Percentiles rank a stretch among this genome's conserved stretches.
These are phyloP conservation scores for Lipomyces lipofer DNA, from an alignment of 805 yeast genomes.

Conservation along the genomic window DNA sequence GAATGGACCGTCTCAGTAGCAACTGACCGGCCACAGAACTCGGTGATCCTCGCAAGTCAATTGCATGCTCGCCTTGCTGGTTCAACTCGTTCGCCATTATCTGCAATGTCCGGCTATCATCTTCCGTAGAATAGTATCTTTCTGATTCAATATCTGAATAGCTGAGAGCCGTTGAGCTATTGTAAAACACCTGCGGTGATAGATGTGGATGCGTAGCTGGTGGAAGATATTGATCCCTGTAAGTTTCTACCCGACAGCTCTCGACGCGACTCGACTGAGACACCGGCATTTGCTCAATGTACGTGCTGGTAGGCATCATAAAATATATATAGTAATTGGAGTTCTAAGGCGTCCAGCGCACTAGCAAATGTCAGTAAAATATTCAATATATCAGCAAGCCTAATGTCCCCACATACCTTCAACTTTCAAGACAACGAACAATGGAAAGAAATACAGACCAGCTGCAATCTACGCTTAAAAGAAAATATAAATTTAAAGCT, in stretches of 20 bases:
- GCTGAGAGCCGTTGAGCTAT: slow-evolving; percentile 21
- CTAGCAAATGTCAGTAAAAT: background rate
- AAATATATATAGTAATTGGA: background rate
- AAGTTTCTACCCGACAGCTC: background rate
- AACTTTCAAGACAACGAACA: slow-evolving; percentile 7
- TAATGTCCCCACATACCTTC: background rate
- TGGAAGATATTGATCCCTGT: background rate
- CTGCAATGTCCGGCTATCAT: background rate
- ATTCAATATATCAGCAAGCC: background rate
- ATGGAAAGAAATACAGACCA: slow-evolving; percentile 23
- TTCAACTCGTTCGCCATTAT: slow-evolving; percentile 14
- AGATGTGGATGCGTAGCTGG: background rate
- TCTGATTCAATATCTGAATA: slow-evolving; percentile 22
- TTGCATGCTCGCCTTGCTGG: background rate
- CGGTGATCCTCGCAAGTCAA: too few species aligned
- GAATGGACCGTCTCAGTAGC: too few species aligned
- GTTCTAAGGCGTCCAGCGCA: slow-evolving; percentile 24
- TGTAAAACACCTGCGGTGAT: slow-evolving; percentile 16
- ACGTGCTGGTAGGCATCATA: background rate
- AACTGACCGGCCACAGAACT: too few species aligned
- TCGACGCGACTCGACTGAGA: slow-evolving; percentile 1
- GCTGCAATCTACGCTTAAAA: slow-evolving; percentile 17
- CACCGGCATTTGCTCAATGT: background rate
- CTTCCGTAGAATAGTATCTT: slow-evolving; percentile 10
- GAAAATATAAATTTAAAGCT: background rate